These are phyloP conservation scores for Axilococcus clingmanii DNA, from an alignment of 139 green algal genomes.

Conservation along the genomic window DNA sequence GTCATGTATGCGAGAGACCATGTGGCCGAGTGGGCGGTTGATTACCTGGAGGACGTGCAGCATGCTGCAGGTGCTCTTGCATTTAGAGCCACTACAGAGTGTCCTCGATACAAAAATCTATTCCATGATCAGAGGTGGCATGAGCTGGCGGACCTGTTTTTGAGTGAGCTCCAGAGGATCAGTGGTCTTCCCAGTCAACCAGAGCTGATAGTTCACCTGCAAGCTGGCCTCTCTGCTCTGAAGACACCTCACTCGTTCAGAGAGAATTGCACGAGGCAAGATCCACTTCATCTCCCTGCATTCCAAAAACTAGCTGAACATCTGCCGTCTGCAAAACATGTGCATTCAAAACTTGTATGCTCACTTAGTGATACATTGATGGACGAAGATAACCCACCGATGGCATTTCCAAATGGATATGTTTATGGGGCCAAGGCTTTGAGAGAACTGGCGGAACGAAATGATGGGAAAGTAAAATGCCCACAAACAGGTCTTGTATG, in stretches of 20 bases:
- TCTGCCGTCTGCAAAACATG: conserved; percentile 80
- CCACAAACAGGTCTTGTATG: too few species aligned
- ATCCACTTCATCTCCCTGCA: conserved; percentile 62
- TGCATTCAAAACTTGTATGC: conserved; percentile 82
- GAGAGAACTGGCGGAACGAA: too few species aligned
- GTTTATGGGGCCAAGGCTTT: conserved; percentile 82
- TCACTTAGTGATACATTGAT: conserved; percentile 71
- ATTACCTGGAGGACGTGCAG: conserved; percentile 73
- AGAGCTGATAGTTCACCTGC: conserved; percentile 65
- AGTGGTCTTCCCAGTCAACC: conserved; percentile 61
- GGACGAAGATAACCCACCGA: conserved; percentile 85
- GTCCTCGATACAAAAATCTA: conserved; percentile 42
- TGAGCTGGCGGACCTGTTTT: conserved; percentile 53
- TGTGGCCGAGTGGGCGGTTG: conserved; percentile 55
- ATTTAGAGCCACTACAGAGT: conserved; percentile 48
- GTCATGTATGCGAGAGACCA: conserved; percentile 69
- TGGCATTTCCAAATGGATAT: conserved; percentile 85
- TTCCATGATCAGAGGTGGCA: conserved; percentile 47
- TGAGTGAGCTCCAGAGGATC: conserved; percentile 67
- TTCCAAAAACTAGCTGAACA: conserved; percentile 62
- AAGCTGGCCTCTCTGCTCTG: conserved; percentile 75
- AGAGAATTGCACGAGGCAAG: conserved; percentile 38
- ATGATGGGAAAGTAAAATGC: too few species aligned
- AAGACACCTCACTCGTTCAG: conserved; percentile 58
- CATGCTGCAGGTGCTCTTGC: conserved; percentile 67